Conservation (phyloP, 768 basidiomycete genomes). For the Lyophyllum semitale region DNA sequence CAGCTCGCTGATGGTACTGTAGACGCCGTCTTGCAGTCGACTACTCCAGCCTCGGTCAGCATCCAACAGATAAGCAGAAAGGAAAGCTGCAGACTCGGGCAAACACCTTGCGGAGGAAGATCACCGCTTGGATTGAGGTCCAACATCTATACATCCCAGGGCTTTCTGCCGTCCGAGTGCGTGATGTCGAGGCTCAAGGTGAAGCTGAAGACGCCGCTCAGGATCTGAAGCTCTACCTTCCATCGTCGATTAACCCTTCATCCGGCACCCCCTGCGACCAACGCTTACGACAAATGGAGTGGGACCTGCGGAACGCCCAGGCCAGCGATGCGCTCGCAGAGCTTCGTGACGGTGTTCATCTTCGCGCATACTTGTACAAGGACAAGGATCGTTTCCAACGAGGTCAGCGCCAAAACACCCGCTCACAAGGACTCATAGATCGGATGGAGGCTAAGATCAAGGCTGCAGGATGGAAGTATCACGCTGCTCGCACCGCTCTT, state of each 20-base stretch:
- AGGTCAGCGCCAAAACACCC: constrained; percentile 5
- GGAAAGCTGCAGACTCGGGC: neutral
- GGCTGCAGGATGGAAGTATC: constrained; percentile 6
- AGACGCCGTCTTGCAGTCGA: neutral
- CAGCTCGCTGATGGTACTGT: neutral
- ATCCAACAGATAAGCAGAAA: constrained; percentile 7
- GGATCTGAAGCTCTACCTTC: constrained; percentile 1
- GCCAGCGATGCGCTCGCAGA: constrained; percentile 12
- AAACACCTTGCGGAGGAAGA: constrained; percentile 9
- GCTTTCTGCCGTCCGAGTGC: neutral
- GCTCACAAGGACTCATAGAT: neutral
- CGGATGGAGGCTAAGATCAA: constrained; percentile 7
- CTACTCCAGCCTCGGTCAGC: neutral
- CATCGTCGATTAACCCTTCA: neutral
- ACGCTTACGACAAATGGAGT: constrained; percentile 4
- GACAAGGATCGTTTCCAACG: constrained; percentile 14
- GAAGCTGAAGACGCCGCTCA: neutral
- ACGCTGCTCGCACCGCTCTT: constrained; percentile 2
- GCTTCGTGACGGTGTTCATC: constrained; percentile 11
- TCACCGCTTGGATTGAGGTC: constrained; percentile 12
- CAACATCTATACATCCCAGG: constrained; percentile 17
- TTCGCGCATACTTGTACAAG: neutral
- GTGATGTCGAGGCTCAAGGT: neutral
- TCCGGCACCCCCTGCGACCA: neutral
- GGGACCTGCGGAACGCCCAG: constrained; percentile 9